Evolutionary conservation across 1,284 basidiomycete species (phyloP).

Genomic region (Apiotrichum sp.): DNA sequence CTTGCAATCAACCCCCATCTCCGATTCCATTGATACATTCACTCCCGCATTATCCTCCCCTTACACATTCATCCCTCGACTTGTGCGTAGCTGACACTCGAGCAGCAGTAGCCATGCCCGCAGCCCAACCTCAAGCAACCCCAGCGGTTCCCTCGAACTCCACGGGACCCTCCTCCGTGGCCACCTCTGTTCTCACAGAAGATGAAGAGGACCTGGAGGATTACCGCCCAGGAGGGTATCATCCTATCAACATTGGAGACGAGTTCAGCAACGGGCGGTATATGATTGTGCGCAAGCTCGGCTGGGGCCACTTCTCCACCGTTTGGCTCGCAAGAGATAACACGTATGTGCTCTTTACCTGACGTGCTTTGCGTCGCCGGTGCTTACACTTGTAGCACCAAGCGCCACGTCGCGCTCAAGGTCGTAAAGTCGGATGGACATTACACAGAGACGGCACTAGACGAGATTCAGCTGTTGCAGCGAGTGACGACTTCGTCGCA

Average conservation of each 20-base stretch:
- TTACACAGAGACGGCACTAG: conserved; percentile 95
- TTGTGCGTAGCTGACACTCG: too few species aligned
- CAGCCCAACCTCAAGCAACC: conserved; percentile 9
- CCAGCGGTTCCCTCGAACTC: conserved; percentile 17
- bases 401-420: conserved; percentile 96
- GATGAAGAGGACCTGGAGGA: conserved; percentile 52
- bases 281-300: conserved; percentile 87
- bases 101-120: conserved; percentile 9
- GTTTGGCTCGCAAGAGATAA: conserved; percentile 86
- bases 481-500: conserved; percentile 79
- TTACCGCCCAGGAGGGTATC: conserved; percentile 89
- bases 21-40: background rate
- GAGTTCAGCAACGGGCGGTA: conserved; percentile 83
- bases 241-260: conserved; percentile 94
- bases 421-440: conserved; percentile 96
- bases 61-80: too few species aligned
- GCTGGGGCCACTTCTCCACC: conserved; percentile 95
- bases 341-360: conserved; percentile 56
- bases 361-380: conserved; percentile 1
- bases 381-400: too few species aligned
- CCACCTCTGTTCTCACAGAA: conserved; percentile 45
- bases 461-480: conserved; percentile 97
- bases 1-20: background rate
- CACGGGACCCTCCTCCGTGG: conserved; percentile 28
- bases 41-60: too few species aligned